A percentile compares a stretch with the other conserved stretches of the same genome.
These are phyloP conservation scores for Penicillium canariense DNA, from an alignment of 495 filamentous ascomycete species.

Conservation along the genomic window DNA sequence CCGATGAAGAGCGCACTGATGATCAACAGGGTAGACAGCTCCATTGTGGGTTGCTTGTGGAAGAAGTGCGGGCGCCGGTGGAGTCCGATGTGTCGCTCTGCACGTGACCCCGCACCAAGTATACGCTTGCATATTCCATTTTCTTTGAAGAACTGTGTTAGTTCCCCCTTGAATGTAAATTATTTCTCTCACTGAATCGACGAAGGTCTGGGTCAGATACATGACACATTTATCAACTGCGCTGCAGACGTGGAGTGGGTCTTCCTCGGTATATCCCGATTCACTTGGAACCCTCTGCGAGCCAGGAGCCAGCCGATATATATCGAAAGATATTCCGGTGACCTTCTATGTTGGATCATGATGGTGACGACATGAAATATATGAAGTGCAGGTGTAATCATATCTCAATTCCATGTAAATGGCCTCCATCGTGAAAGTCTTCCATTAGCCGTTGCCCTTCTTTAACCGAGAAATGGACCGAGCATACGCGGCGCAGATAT, in stretches of 20 bases:
- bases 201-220: background rate
- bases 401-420: background rate
- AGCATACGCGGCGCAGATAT: slow-evolving; percentile 1
- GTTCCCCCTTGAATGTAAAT: background rate
- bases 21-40: slow-evolving; percentile 24
- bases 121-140: background rate
- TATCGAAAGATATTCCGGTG: background rate
- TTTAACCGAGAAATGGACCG: background rate
- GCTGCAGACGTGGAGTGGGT: background rate
- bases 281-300: background rate
- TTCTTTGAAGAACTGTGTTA: background rate
- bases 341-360: background rate
- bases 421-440: background rate
- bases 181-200: too few species aligned
- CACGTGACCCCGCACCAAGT: slow-evolving; percentile 11
- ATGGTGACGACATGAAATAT: background rate
- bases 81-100: background rate
- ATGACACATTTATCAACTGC: background rate
- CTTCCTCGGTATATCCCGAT: background rate
- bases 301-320: background rate
- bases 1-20: slow-evolving; percentile 21
- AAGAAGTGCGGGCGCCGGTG: slow-evolving; percentile 9
- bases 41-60: slow-evolving; percentile 25
- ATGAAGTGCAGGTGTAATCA: background rate
- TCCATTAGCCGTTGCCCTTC: slow-evolving; percentile 5